Percentiles rank a stretch among this genome's conserved stretches.
These are phyloP conservation scores for Noccaea bulbosa DNA, from an alignment of 345 rosid species.

Conservation along the genomic window DNA sequence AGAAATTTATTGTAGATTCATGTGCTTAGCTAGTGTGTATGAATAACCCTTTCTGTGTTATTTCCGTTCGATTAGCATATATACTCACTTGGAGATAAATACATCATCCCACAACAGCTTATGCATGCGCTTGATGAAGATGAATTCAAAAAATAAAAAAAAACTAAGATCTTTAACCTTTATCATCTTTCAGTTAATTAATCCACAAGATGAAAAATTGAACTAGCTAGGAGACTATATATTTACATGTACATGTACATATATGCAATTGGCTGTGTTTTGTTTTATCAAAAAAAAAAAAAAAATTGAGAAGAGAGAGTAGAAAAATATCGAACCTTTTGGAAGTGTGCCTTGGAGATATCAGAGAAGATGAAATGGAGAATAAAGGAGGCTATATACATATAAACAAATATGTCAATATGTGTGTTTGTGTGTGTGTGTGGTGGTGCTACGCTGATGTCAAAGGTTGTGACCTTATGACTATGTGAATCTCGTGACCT, in stretches of 20 bases:
- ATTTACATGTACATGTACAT: slow-evolving; percentile 1
- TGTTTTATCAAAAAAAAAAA: background rate
- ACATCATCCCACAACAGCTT: background rate
- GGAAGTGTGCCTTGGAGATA: slow-evolving; percentile 30
- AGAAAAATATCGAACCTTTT: slow-evolving; percentile 29
- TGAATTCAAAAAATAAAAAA: background rate
- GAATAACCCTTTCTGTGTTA: background rate
- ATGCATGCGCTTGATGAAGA: slow-evolving; percentile 12
- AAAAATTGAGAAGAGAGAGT: background rate
- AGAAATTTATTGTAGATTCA: background rate
- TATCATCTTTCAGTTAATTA: background rate
- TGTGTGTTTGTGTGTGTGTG: background rate
- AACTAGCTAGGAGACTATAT: slow-evolving; percentile 22
- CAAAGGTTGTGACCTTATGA: slow-evolving; percentile 33
- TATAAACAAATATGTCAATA: background rate
- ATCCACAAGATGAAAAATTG: background rate
- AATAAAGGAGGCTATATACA: slow-evolving; percentile 6
- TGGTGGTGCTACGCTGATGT: slow-evolving; percentile 37
- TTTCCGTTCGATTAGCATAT: background rate
- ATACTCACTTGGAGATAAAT: background rate
- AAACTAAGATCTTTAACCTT: background rate
- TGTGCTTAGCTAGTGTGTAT: background rate
- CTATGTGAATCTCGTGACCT: slow-evolving; percentile 41
- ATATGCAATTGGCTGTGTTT: slow-evolving; percentile 4
- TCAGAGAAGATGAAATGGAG: slow-evolving; percentile 31